Percentiles rank a stretch among this genome's conserved stretches.
These are phyloP conservation scores for Xylaria acuta DNA, from an alignment of 495 filamentous ascomycete genomes.

Conservation along the genomic window DNA sequence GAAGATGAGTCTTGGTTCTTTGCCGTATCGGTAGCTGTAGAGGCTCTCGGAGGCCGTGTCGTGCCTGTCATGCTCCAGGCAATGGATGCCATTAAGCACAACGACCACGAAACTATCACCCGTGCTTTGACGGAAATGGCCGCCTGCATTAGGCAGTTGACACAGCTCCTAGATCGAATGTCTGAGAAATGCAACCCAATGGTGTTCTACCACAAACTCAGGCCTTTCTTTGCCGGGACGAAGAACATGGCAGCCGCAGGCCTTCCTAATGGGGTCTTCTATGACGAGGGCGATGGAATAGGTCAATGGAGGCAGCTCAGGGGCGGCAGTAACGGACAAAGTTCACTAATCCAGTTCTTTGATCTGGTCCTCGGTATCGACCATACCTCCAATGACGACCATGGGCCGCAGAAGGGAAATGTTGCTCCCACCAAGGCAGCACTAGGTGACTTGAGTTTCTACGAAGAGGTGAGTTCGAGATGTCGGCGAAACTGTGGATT, in stretches of 20 bases:
- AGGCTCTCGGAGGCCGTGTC: conserved; percentile 82
- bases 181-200: conserved; percentile 91
- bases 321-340: conserved; percentile 94
- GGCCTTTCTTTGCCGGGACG: conserved; percentile 90
- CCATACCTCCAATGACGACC: conserved; percentile 78
- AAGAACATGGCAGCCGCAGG: conserved; percentile 96
- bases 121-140: conserved; percentile 69
- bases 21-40: conserved; percentile 90
- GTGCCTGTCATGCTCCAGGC: conserved; percentile 82
- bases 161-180: conserved; percentile 73
- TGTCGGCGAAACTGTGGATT: not conserved
- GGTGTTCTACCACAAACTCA: conserved; percentile 90
- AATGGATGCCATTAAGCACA: conserved; percentile 64
- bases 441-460: conserved; percentile 85
- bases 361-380: conserved; percentile 87
- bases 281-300: conserved; percentile 72
- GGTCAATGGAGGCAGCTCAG: conserved; percentile 76
- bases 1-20: conserved; percentile 98
- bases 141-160: conserved; percentile 74
- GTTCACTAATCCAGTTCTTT: conserved; percentile 92
- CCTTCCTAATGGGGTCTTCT: conserved; percentile 79
- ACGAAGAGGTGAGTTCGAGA: conserved; percentile 65
- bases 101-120: conserved; percentile 66
- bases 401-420: conserved; percentile 60
- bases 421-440: conserved; percentile 66